phyloP scores from a whole-genome alignment of 306 rosid genomes.

The Cucurbita ficifolia region DNA sequence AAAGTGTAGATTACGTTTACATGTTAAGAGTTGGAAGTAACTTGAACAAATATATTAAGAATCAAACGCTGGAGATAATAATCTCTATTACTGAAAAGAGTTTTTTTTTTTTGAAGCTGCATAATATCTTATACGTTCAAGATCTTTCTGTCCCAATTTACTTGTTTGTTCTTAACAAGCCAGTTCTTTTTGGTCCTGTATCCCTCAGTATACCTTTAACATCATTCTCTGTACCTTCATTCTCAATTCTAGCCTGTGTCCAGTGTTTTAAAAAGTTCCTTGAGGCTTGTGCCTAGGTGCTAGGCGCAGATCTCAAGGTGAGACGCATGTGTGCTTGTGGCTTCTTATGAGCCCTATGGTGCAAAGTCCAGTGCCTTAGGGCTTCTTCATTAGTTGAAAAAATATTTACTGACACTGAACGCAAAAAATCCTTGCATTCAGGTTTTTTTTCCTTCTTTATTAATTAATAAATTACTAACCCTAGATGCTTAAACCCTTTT shows the following conservation, averaged over 20 bases:
- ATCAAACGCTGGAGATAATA: neutral
- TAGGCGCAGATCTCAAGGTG: too few relatives aligned
- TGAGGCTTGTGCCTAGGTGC: too few relatives aligned
- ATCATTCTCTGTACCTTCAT: neutral
- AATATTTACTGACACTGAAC: too few relatives aligned
- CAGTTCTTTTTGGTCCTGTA: neutral
- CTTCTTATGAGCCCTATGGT: too few relatives aligned
- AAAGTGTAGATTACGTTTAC: neutral
- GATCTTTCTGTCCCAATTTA: neutral
- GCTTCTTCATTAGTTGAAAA: too few relatives aligned
- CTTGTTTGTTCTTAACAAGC: neutral
- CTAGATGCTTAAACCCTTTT: too few relatives aligned
- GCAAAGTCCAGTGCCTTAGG: too few relatives aligned
- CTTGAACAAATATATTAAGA: neutral
- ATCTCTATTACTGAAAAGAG: neutral
- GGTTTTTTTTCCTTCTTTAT: too few relatives aligned
- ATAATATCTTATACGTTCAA: neutral
- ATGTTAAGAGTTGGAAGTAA: neutral
- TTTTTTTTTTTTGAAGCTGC: neutral
- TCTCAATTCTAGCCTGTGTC: neutral
- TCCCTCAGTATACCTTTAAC: neutral
- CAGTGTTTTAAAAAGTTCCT: neutral
- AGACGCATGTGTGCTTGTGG: too few relatives aligned
- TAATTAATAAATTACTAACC: too few relatives aligned
- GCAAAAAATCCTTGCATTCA: too few relatives aligned